phyloP scores from a whole-genome alignment of 2,329 filamentous ascomycete species.

The Alternaria postmessia region DNA sequence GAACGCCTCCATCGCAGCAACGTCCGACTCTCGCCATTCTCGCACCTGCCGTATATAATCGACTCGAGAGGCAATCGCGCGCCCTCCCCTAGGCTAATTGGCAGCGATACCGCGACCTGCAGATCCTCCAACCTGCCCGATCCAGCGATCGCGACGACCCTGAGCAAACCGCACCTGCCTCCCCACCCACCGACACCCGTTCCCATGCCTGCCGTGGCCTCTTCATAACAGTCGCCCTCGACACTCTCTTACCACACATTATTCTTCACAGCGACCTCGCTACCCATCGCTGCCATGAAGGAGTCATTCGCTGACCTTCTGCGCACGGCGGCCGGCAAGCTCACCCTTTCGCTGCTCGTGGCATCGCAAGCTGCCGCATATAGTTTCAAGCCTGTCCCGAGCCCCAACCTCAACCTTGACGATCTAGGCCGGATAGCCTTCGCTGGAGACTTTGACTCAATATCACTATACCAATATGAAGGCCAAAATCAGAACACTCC shows the following conservation, averaged over 20 bases:
- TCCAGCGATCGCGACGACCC: conserved; percentile 16
- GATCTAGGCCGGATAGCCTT: conserved; percentile 84
- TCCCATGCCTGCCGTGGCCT: conserved; percentile 28
- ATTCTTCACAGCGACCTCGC: conserved; percentile 32
- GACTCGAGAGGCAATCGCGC: conserved; percentile 5
- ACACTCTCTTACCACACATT: conserved; percentile 20
- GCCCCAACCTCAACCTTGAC: conserved; percentile 78
- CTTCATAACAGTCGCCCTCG: conserved; percentile 17
- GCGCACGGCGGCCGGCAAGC: conserved; percentile 49
- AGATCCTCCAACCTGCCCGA: conserved; percentile 10
- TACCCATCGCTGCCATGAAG: conserved; percentile 47
- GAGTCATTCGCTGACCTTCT: conserved; percentile 48
- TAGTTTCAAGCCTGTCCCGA: conserved; percentile 68
- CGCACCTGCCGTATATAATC: background rate
- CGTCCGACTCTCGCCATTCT: conserved; percentile 12
- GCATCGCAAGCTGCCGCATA: conserved; percentile 41
- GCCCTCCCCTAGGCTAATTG: conserved; percentile 5
- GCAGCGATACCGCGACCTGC: conserved; percentile 6
- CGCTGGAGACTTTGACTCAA: conserved; percentile 87
- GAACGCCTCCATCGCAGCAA: conserved; percentile 25
- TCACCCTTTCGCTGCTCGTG: conserved; percentile 47
- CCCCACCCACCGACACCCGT: conserved; percentile 11
- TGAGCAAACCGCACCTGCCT: conserved; percentile 14
- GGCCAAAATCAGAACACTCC: conserved; percentile 76
- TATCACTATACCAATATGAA: conserved; percentile 87